phyloP scores from a whole-genome alignment of 192 early-diverging fungal species.

The Podila horticola region DNA sequence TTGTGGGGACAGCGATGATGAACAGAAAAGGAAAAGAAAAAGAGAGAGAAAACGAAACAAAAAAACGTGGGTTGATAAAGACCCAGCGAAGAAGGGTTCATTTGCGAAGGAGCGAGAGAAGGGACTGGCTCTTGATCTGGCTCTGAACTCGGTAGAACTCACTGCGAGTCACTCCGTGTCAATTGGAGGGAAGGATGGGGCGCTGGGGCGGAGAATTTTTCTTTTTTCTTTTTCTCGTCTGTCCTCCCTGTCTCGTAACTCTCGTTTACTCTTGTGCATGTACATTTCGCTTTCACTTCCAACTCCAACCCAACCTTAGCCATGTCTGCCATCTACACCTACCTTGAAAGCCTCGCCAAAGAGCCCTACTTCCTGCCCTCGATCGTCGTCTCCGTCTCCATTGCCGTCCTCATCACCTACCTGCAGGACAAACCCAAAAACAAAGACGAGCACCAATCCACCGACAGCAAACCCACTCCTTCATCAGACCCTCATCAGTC shows the following conservation, averaged over 20 bases:
- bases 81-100: not conserved
- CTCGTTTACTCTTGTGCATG: not conserved
- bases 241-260: not conserved
- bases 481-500: not conserved
- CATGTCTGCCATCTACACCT: conserved; percentile 11
- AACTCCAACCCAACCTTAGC: not conserved
- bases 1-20: not conserved
- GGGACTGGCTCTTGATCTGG: too few relatives aligned
- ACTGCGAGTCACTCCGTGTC: too few relatives aligned
- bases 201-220: not conserved
- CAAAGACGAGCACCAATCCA: not conserved
- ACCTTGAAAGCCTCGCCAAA: conserved; percentile 25
- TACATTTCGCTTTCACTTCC: not conserved
- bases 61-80: too few relatives aligned
- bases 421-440: conserved; percentile 16
- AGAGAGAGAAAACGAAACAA: not conserved
- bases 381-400: conserved; percentile 18
- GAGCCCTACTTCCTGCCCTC: conserved; percentile 28
- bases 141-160: too few relatives aligned
- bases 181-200: too few relatives aligned
- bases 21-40: not conserved
- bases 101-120: too few relatives aligned
- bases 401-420: conserved; percentile 21
- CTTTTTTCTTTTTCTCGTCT: not conserved
- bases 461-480: not conserved